These are phyloP conservation scores for Hemisphaericaspora subhashii DNA, from an alignment of 1,139 yeast genomes.

Conservation along the genomic window DNA sequence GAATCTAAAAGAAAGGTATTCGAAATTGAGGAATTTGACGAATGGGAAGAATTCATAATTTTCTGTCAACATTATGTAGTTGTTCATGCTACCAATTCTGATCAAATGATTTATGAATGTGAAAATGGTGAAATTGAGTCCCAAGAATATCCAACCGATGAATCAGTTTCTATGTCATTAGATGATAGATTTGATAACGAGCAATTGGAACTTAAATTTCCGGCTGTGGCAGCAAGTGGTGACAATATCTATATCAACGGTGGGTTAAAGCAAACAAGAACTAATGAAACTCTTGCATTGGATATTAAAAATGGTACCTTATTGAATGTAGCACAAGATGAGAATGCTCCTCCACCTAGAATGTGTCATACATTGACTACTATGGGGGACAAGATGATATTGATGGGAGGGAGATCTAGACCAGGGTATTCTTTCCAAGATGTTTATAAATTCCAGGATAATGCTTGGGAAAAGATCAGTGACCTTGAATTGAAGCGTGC, in stretches of 20 bases:
- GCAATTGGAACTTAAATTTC: constrained; percentile 43
- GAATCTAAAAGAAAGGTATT: constrained; percentile 45
- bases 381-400: constrained; percentile 28
- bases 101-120: constrained; percentile 14
- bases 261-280: constrained; percentile 54
- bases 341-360: constrained; percentile 39
- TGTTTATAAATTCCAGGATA: constrained; percentile 21
- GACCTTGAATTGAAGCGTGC: constrained; percentile 48
- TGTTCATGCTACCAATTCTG: constrained; percentile 60
- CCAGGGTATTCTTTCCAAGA: constrained; percentile 50
- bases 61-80: constrained; percentile 78
- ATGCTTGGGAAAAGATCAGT: constrained; percentile 34
- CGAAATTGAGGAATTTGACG: constrained; percentile 70
- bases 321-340: constrained; percentile 5
- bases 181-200: constrained; percentile 15
- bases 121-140: constrained; percentile 8
- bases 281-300: constrained; percentile 18
- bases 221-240: constrained; percentile 34
- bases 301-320: constrained; percentile 13
- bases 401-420: constrained; percentile 71
- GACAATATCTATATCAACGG: constrained; percentile 45
- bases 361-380: constrained; percentile 59
- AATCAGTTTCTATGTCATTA: constrained; percentile 10
- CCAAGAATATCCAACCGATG: constrained; percentile 9
- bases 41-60: constrained; percentile 77